phyloP scores from a whole-genome alignment of 2,329 filamentous ascomycete species.

The Pseudocercospora cruenta region DNA sequence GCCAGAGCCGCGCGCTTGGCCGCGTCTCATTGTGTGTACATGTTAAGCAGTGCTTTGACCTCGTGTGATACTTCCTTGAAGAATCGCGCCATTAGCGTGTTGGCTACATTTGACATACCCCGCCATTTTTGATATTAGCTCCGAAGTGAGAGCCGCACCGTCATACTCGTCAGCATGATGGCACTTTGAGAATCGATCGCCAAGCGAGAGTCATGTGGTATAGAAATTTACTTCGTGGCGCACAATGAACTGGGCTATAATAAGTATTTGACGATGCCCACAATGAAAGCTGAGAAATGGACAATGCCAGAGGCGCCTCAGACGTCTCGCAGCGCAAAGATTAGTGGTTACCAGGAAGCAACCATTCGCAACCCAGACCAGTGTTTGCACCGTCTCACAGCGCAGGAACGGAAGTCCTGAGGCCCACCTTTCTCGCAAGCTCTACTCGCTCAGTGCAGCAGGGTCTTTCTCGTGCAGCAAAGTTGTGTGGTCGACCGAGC shows the following conservation, averaged over 20 bases:
- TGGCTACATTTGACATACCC: not conserved
- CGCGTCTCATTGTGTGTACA: not conserved
- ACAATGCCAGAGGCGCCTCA: not conserved
- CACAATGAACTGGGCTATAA: not conserved
- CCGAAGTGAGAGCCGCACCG: slow-evolving; percentile 3
- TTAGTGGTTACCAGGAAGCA: not conserved
- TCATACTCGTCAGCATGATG: slow-evolving; percentile 10
- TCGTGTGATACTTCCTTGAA: not conserved
- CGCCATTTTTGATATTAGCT: not conserved
- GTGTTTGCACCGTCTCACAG: slow-evolving; percentile 1
- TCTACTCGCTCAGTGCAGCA: not conserved
- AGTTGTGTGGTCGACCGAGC: not conserved
- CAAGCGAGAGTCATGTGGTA: slow-evolving; percentile 4
- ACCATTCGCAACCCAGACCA: not conserved
- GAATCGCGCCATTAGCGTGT: not conserved
- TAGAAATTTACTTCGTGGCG: not conserved
- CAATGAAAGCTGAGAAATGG: not conserved
- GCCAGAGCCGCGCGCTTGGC: slow-evolving; percentile 9
- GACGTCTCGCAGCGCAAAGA: not conserved
- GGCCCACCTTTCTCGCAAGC: not conserved
- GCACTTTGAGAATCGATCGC: slow-evolving; percentile 2
- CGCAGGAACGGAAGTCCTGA: not conserved
- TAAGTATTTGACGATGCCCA: not conserved
- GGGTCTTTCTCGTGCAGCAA: not conserved
- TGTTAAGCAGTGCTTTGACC: not conserved